Percentiles rank a stretch among this genome's conserved stretches.
Conservation (phyloP, 140 eudicot species). For the Stevia rebaudiana region DNA sequence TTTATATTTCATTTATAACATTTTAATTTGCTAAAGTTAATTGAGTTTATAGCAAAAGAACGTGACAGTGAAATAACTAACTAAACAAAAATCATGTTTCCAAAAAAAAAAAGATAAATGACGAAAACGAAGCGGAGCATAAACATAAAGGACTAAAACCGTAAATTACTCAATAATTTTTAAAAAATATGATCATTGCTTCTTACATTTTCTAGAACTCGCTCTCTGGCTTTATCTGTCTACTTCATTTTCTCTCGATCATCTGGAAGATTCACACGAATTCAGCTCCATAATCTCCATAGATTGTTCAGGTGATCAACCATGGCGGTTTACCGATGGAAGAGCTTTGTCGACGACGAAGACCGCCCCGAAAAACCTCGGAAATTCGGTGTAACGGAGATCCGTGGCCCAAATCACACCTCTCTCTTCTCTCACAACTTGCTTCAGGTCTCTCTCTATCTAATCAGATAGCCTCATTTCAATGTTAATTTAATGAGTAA, state of each 20-base stretch:
- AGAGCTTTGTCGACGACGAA: conserved; percentile 65
- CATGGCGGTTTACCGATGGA: conserved; percentile 71
- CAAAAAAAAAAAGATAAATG: no score
- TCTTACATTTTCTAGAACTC: conserved; percentile 27
- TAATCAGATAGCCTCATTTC: not conserved
- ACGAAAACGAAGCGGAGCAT: no score
- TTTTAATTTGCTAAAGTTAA: no score
- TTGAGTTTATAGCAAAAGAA: no score
- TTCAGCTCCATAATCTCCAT: conserved; percentile 4
- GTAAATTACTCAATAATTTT: no score
- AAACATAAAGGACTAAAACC: no score
- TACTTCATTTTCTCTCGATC: conserved; percentile 6
- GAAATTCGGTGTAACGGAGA: conserved; percentile 80
- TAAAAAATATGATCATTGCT: not conserved
- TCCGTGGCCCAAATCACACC: conserved; percentile 69
- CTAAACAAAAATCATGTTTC: no score
- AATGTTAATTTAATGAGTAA: not conserved
- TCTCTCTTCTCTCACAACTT: conserved; percentile 61
- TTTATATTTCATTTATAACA: no score
- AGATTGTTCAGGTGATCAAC: not conserved
- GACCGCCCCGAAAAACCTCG: conserved; percentile 96
- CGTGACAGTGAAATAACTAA: no score
- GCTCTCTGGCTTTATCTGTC: conserved; percentile 7
- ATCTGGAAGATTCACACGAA: not conserved
- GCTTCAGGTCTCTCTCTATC: conserved; percentile 47